Conservation (phyloP, 1,284 basidiomycete genomes). For the Cryptococcus sp. region DNA sequence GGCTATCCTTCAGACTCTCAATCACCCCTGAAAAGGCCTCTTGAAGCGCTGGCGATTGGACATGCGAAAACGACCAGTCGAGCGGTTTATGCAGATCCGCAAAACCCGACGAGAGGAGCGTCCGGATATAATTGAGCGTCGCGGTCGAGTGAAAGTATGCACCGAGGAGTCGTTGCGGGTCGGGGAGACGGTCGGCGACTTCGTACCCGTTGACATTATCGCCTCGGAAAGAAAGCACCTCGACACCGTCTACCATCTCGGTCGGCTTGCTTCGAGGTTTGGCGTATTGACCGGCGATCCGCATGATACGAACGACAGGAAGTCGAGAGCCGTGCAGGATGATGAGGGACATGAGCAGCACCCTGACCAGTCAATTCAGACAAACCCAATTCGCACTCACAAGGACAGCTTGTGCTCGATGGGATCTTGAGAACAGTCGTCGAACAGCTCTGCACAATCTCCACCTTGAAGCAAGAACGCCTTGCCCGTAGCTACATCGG, state of each 20-base stretch:
- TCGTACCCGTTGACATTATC: slow-evolving; percentile 89
- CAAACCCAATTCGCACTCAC: slow-evolving; percentile 24
- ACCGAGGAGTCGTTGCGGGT: slow-evolving; percentile 76
- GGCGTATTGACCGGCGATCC: slow-evolving; percentile 94
- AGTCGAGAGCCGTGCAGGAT: slow-evolving; percentile 87
- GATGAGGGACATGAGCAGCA: slow-evolving; percentile 91
- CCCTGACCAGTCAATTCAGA: slow-evolving; percentile 38
- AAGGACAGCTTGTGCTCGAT: slow-evolving; percentile 92
- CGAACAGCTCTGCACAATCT: slow-evolving; percentile 93
- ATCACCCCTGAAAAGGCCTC: slow-evolving; percentile 80
- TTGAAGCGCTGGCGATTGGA: slow-evolving; percentile 70
- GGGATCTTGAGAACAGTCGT: slow-evolving; percentile 84
- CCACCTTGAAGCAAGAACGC: slow-evolving; percentile 95
- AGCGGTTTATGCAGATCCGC: slow-evolving; percentile 85
- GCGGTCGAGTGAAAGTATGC: slow-evolving; percentile 95
- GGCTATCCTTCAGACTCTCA: slow-evolving; percentile 76
- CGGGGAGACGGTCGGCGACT: slow-evolving; percentile 65
- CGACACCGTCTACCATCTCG: slow-evolving; percentile 56
- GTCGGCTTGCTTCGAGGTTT: slow-evolving; percentile 86
- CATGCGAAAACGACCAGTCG: slow-evolving; percentile 88
- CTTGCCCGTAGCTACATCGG: slow-evolving; percentile 73
- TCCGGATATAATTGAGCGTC: slow-evolving; percentile 88
- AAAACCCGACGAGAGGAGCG: slow-evolving; percentile 81
- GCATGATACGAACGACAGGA: slow-evolving; percentile 85
- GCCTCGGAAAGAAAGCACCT: slow-evolving; percentile 57